Conservation (phyloP, 768 basidiomycete species). For the Ramaria rubella region DNA sequence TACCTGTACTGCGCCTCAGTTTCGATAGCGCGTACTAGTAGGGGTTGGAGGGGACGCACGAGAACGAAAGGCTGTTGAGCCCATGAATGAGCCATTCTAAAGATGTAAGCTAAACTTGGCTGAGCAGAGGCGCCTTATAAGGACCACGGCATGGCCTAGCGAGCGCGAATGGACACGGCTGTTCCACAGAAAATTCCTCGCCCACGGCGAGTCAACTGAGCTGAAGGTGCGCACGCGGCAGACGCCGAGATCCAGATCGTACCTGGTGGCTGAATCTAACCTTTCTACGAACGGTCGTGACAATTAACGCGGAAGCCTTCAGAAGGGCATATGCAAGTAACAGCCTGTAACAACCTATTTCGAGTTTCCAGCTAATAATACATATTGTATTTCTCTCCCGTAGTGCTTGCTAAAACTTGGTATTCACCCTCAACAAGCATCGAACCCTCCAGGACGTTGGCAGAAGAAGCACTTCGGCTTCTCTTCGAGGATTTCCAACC, state of each 20-base stretch:
- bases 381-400: not conserved
- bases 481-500: not conserved
- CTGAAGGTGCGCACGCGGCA: not conserved
- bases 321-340: not conserved
- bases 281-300: not conserved
- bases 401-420: too few relatives aligned
- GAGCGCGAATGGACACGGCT: too few relatives aligned
- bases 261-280: not conserved
- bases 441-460: not conserved
- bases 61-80: conserved; percentile 2
- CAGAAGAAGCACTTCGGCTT: not conserved
- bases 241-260: not conserved
- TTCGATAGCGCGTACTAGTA: not conserved
- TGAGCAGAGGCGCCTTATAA: too few relatives aligned
- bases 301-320: too few relatives aligned
- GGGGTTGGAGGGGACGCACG: not conserved
- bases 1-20: conserved; percentile 24
- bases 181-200: too few relatives aligned
- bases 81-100: too few relatives aligned
- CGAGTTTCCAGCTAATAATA: not conserved
- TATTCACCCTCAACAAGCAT: not conserved
- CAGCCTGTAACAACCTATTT: not conserved
- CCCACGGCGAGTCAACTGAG: too few relatives aligned
- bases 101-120: too few relatives aligned
- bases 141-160: too few relatives aligned